Base-by-base conservation (phyloP, 106 monocot species). In the Platanthera guangdongensis region DNA sequence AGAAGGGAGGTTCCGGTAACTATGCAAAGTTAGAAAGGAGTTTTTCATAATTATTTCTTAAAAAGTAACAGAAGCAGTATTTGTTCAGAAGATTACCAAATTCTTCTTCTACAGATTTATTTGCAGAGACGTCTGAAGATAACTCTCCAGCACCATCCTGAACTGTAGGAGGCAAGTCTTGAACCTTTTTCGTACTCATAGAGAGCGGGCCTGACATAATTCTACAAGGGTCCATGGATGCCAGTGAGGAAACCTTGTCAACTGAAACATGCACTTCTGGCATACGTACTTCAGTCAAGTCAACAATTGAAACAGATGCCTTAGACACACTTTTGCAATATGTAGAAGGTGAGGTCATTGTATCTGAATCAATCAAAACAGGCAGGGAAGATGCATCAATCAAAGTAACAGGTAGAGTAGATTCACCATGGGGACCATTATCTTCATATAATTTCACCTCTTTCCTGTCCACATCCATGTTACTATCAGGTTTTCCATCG, bases 81-180 rank as follows among this genome's bases (percentile, higher is more conserved):
- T 72, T 19, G 21, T 50, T 50, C 21, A 21, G 72, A 72, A 21
- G 57, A 57, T 80, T 76, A 78, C 80, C 80, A 55, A 55, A 50
- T 50, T 80, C 21, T 77, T 80, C 85, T 72, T 78, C 65, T 50
- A 78, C 76, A 7, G 48, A 51, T 67, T 76, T 71, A 6, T 30
- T 60, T 19, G 11, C 52, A 71, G 47, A 83, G 69, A 39, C 74
- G 73, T 76, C 76, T 52, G 74, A 65, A 22, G 10, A 6, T 39
- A 65, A 68, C 12, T 16, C 49, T 60, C 22, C 55, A 67, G 47
- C 78, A 67, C 49, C 74, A 72, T 55, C 59, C 77, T 76, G 74
- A 51, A 68, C 52, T 77, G 75, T 72, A 74, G 52, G 63, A 69
- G 51, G 46, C 30, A 60, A 11, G 77, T 67, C 45, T 12, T 76